A percentile compares a stretch with the other conserved stretches of the same genome.
phyloP scores from a whole-genome alignment of 75 land plant species.

The Gnetum montanum region DNA sequence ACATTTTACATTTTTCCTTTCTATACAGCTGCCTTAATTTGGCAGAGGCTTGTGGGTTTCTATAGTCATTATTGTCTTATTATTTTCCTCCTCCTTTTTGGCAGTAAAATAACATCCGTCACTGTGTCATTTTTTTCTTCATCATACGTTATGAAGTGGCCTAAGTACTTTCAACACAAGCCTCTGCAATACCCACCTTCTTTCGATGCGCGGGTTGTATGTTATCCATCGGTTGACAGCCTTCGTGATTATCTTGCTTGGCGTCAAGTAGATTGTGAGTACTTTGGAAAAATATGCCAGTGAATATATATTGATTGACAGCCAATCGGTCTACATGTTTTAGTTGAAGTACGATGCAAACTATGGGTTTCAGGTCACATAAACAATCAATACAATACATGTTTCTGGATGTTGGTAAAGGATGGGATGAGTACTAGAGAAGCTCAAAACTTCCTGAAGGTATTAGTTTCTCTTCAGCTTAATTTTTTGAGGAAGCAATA shows the following conservation, averaged over 20 bases:
- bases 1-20: not conserved
- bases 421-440: conserved; percentile 56
- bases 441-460: conserved; percentile 72
- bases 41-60: not conserved
- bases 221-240: conserved; percentile 55
- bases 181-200: conserved; percentile 63
- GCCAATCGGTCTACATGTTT: too few relatives aligned
- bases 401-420: conserved; percentile 87
- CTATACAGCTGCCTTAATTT: not conserved
- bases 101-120: conserved; percentile 78
- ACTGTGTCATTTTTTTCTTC: conserved; percentile 74
- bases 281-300: not conserved
- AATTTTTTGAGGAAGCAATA: not conserved
- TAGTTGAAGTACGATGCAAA: too few relatives aligned
- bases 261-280: conserved; percentile 98
- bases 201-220: conserved; percentile 88
- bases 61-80: not conserved
- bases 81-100: not conserved
- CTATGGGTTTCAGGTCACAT: conserved; percentile 68
- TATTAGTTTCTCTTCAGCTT: conserved; percentile 8
- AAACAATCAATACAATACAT: conserved; percentile 93
- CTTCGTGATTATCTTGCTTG: conserved; percentile 84
- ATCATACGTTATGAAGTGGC: conserved; percentile 75
- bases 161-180: conserved; percentile 62
- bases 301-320: too few relatives aligned